These are phyloP conservation scores for Ophiostoma australiae DNA, from an alignment of 2,329 filamentous ascomycete genomes.

Conservation along the genomic window DNA sequence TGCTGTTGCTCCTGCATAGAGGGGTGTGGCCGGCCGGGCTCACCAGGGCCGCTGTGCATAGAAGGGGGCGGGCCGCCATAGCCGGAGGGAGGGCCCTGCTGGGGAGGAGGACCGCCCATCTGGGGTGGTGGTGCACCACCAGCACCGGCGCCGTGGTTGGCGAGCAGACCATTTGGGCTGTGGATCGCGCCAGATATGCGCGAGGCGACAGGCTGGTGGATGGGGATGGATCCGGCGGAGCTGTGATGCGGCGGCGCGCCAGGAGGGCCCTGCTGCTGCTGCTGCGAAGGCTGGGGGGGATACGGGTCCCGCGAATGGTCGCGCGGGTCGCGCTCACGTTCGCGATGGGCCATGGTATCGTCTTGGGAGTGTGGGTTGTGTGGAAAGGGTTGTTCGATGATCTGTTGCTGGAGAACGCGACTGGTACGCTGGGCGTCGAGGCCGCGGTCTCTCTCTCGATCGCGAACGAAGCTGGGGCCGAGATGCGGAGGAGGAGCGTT, in stretches of 20 bases:
- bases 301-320: constrained; percentile 61
- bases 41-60: constrained; percentile 48
- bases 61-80: constrained; percentile 44
- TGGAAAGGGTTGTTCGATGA: not conserved
- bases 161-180: constrained; percentile 82
- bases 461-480: constrained; percentile 44
- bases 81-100: constrained; percentile 45
- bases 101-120: constrained; percentile 43
- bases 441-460: constrained; percentile 43
- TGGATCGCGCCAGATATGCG: constrained; percentile 77
- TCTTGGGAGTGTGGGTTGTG: constrained; percentile 28
- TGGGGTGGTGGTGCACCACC: constrained; percentile 38
- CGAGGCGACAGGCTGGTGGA: constrained; percentile 90
- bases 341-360: constrained; percentile 43
- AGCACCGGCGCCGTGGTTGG: constrained; percentile 55
- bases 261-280: constrained; percentile 23
- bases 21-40: constrained; percentile 33
- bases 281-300: constrained; percentile 23
- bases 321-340: constrained; percentile 60
- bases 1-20: constrained; percentile 25
- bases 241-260: constrained; percentile 73
- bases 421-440: constrained; percentile 15
- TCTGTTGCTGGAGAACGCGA: constrained; percentile 39
- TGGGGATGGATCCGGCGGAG: constrained; percentile 79
- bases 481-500: constrained; percentile 40